Percentiles rank a stretch among this genome's conserved stretches.
These are phyloP conservation scores for Pythium phragmitis DNA, from an alignment of 352 stramenopile genomes.

Conservation along the genomic window DNA sequence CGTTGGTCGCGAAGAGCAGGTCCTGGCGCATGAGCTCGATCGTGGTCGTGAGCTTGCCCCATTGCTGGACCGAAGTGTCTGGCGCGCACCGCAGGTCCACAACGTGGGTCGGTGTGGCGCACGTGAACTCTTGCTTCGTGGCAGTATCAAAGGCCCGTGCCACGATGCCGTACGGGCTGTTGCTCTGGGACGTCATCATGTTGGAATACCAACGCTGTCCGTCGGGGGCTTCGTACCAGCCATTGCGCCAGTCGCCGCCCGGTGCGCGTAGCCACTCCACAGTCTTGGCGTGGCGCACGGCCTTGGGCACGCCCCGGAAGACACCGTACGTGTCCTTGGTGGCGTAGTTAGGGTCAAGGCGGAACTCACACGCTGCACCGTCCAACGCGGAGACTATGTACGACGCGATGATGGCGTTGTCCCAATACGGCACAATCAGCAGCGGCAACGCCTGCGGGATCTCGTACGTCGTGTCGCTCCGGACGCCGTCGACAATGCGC, in stretches of 20 bases:
- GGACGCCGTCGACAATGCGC: constrained; percentile 17
- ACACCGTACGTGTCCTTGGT: neutral
- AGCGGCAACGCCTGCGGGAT: constrained; percentile 34
- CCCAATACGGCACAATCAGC: constrained; percentile 51
- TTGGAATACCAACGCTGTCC: constrained; percentile 31
- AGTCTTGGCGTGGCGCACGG: constrained; percentile 27
- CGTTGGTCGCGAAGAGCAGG: constrained; percentile 24
- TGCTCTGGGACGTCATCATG: constrained; percentile 23
- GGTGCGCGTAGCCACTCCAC: constrained; percentile 32
- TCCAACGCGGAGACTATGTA: constrained; percentile 35
- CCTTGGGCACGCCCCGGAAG: constrained; percentile 6
- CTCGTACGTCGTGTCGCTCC: neutral
- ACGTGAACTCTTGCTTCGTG: constrained; percentile 29
- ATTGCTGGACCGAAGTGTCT: neutral
- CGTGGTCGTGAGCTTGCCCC: constrained; percentile 8
- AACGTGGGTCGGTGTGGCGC: neutral
- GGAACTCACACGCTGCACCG: constrained; percentile 38
- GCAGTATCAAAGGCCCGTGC: constrained; percentile 39
- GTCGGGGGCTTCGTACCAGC: constrained; percentile 38
- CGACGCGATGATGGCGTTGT: constrained; percentile 35
- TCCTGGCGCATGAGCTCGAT: constrained; percentile 12
- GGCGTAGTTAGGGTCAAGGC: neutral
- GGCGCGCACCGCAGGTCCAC: too few species aligned
- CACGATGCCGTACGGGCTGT: constrained; percentile 20
- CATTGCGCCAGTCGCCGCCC: constrained; percentile 37